These are phyloP conservation scores for Aspergillus bombycis DNA, from an alignment of 2,329 filamentous ascomycete genomes.

Conservation along the genomic window DNA sequence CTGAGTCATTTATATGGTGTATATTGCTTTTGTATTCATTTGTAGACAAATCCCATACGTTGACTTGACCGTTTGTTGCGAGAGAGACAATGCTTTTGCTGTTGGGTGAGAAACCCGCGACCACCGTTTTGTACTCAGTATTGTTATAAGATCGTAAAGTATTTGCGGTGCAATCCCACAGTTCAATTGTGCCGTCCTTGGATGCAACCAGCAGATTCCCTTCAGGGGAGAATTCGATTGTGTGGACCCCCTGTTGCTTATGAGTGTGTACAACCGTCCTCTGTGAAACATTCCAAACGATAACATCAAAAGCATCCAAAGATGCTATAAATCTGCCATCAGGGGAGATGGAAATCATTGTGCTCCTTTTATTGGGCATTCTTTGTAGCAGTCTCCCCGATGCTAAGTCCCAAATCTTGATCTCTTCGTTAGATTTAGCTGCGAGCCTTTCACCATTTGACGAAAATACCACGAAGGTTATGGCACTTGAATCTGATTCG, in stretches of 20 bases:
- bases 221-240: not conserved
- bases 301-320: not conserved
- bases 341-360: not conserved
- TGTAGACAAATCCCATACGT: not conserved
- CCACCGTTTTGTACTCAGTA: fast-evolving
- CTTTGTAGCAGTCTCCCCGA: not conserved
- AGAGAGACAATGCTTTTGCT: not conserved
- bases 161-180: not conserved
- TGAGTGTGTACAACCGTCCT: not conserved
- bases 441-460: not conserved
- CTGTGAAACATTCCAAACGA: not conserved
- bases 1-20: not conserved
- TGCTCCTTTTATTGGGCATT: not conserved
- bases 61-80: not conserved
- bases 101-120: not conserved
- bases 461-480: not conserved
- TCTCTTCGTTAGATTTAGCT: not conserved
- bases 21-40: not conserved
- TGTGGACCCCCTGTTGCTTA: not conserved
- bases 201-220: not conserved
- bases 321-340: not conserved
- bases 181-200: not conserved
- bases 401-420: not conserved
- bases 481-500: not conserved
- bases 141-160: not conserved